A percentile compares a stretch with the other conserved stretches of the same genome.
phyloP scores from a whole-genome alignment of 208 protist genomes.

The Trypanosomatidae sp. region DNA sequence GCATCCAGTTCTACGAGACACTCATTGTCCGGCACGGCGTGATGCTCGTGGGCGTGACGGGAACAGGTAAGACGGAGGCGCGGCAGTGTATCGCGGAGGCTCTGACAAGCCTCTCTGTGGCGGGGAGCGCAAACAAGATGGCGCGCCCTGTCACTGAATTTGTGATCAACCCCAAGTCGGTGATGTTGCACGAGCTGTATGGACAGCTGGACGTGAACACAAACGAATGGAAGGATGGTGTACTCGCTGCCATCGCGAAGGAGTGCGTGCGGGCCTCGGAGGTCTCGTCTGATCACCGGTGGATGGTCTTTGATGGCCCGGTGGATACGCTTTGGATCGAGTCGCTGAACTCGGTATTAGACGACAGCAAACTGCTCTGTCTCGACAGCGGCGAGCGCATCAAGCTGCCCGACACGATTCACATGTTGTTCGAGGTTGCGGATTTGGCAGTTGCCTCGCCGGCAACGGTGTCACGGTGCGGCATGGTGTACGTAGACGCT shows the following conservation, averaged over 20 bases:
- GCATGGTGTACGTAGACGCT: slow-evolving; percentile 98
- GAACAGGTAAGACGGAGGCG: slow-evolving; percentile 95
- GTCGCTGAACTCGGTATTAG: slow-evolving; percentile 98
- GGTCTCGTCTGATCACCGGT: slow-evolving; percentile 88
- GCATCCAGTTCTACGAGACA: slow-evolving; percentile 98
- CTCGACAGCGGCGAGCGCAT: slow-evolving; percentile 98
- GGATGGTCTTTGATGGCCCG: slow-evolving; percentile 98
- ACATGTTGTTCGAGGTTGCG: slow-evolving; percentile 97
- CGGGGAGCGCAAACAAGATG: slow-evolving; percentile 66
- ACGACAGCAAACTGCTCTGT: slow-evolving; percentile 98
- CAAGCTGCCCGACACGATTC: slow-evolving; percentile 95
- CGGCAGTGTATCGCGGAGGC: slow-evolving; percentile 80
- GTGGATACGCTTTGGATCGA: slow-evolving; percentile 99
- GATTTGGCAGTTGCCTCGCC: slow-evolving; percentile 98
- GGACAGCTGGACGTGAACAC: slow-evolving; percentile 94
- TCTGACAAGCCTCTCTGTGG: slow-evolving; percentile 65
- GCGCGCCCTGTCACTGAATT: slow-evolving; percentile 89
- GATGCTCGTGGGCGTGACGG: slow-evolving; percentile 99
- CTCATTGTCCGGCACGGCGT: slow-evolving; percentile 97
- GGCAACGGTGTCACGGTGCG: slow-evolving; percentile 98
- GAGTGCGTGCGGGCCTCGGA: slow-evolving; percentile 86
- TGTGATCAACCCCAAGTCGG: slow-evolving; percentile 98
- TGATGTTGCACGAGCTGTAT: slow-evolving; percentile 98
- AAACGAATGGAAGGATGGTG: slow-evolving; percentile 95
- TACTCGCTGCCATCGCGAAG: slow-evolving; percentile 91